Evolutionary conservation across 169 alveolate species (phyloP).

Genomic region (Eimeria brunetti): DNA sequence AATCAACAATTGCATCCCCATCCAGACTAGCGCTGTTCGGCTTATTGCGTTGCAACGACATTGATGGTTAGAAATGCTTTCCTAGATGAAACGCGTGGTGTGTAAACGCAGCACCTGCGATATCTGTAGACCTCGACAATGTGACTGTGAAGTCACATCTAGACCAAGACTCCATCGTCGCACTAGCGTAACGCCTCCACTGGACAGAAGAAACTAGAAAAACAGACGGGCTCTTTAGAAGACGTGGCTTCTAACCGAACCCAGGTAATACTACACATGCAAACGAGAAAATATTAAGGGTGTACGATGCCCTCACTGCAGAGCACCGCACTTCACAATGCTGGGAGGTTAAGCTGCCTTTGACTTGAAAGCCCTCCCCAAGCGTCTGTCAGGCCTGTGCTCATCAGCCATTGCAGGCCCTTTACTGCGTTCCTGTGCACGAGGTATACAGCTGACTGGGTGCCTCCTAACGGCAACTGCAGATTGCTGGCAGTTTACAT

Average conservation of each 20-base stretch:
- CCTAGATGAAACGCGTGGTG: not conserved
- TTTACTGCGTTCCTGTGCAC: conserved; percentile 11
- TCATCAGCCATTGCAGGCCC: conserved; percentile 15
- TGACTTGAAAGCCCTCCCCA: conserved; percentile 5
- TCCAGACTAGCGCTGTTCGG: not conserved
- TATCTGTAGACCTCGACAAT: not conserved
- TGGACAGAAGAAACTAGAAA: not conserved
- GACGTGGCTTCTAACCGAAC: not conserved
- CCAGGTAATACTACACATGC: not conserved
- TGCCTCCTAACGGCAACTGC: not conserved
- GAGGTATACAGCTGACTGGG: not conserved
- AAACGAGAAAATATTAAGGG: not conserved
- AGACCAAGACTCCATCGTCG: not conserved
- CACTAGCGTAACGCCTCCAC: not conserved
- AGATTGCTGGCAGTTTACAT: not conserved
- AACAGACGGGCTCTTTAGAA: not conserved
- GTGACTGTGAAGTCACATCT: not conserved
- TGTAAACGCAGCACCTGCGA: not conserved
- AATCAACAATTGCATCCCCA: not conserved
- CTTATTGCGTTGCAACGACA: not conserved
- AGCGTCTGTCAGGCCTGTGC: conserved; percentile 1
- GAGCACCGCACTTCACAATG: not conserved
- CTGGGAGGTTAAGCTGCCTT: not conserved
- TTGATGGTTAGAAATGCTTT: not conserved
- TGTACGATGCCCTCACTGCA: not conserved